A percentile compares a stretch with the other conserved stretches of the same genome.
Conservation (phyloP, 2,329 filamentous ascomycete genomes). For the Emmonsiellopsis sp. region DNA sequence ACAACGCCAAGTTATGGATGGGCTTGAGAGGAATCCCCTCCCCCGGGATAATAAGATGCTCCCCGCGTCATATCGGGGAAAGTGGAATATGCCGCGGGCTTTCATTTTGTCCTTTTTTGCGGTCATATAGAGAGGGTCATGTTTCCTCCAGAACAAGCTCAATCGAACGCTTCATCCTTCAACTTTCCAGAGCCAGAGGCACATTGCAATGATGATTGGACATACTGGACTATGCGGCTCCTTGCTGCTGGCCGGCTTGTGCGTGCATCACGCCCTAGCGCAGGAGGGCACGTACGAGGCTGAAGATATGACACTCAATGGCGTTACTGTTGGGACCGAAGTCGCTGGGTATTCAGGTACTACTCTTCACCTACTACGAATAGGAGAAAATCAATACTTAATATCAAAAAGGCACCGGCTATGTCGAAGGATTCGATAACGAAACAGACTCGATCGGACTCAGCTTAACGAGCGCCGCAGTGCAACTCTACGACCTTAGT, state of each 20-base stretch:
- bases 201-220: not conserved
- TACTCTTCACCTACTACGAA: not conserved
- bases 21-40: too few relatives aligned
- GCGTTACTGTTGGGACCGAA: slow-evolving; percentile 31
- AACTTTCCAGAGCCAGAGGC: not conserved
- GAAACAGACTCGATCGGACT: slow-evolving; percentile 37
- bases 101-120: too few relatives aligned
- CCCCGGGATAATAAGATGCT: too few relatives aligned
- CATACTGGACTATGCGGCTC: not conserved
- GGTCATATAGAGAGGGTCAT: too few relatives aligned
- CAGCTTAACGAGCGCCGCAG: slow-evolving; percentile 24
- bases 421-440: slow-evolving; percentile 39
- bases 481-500: slow-evolving; percentile 35
- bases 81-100: too few relatives aligned
- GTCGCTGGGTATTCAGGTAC: slow-evolving; percentile 32
- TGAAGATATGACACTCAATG: slow-evolving; percentile 33
- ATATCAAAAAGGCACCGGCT: slow-evolving; percentile 32
- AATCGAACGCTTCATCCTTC: too few relatives aligned
- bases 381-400: not conserved
- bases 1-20: too few relatives aligned
- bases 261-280: slow-evolving; percentile 2
- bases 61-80: too few relatives aligned
- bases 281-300: slow-evolving; percentile 27
- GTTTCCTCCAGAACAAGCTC: too few relatives aligned
- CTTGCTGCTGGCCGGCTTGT: not conserved